phyloP scores from a whole-genome alignment of 768 basidiomycete genomes.

The Suillus weaverae region DNA sequence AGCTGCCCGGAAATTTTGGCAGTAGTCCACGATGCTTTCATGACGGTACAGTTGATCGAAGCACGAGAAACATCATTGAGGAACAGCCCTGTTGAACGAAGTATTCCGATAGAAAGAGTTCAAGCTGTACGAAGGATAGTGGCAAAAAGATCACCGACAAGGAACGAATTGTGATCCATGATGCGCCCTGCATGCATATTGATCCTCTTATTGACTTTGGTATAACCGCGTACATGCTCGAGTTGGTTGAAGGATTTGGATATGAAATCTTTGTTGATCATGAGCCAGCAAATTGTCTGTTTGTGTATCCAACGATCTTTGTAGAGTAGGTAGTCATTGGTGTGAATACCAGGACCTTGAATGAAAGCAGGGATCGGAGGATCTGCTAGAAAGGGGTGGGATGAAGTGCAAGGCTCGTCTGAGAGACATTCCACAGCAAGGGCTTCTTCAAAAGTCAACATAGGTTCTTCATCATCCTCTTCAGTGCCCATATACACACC shows the following conservation, averaged over 20 bases:
- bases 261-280: slow-evolving; percentile 1
- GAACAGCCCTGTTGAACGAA: background rate
- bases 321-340: background rate
- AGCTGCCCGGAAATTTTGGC: background rate
- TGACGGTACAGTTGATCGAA: background rate
- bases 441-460: background rate
- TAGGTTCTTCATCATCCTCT: background rate
- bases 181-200: background rate
- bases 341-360: background rate
- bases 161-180: background rate
- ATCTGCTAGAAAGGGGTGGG: background rate
- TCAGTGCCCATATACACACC: background rate
- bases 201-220: background rate
- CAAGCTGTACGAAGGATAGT: background rate
- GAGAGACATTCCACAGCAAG: background rate
- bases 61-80: background rate
- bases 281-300: background rate
- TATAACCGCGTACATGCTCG: background rate
- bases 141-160: background rate
- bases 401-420: too few species aligned
- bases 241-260: background rate
- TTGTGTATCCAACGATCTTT: slow-evolving; percentile 6
- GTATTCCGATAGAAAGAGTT: too few species aligned
- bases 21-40: background rate
- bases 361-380: too few species aligned